Evolutionary conservation across 148 eudicot genomes (phyloP).

Genomic region (Chenopodium suecicum): DNA sequence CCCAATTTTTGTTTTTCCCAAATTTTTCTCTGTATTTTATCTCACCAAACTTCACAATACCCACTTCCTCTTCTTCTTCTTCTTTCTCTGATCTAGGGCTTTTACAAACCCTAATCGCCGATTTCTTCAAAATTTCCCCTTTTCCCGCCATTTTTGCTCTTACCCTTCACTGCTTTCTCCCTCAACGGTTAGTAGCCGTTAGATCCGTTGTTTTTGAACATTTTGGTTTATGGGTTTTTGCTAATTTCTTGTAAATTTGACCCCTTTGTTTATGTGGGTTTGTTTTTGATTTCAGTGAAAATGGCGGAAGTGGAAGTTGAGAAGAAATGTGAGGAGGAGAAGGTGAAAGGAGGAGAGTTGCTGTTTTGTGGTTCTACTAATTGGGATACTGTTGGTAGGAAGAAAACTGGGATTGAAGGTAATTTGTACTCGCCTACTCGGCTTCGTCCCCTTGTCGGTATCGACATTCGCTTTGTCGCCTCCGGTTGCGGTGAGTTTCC

Average conservation of each 20-base stretch:
- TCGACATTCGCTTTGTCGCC: conserved; percentile 74
- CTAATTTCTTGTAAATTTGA: conserved; percentile 8
- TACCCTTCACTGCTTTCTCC: conserved; percentile 8
- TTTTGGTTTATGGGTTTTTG: neutral
- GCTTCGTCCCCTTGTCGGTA: conserved; percentile 84
- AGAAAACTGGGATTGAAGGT: conserved; percentile 47
- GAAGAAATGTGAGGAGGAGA: conserved; percentile 45
- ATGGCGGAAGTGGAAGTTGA: conserved; percentile 53
- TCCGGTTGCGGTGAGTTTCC: conserved; percentile 68
- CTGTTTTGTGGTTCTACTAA: conserved; percentile 78
- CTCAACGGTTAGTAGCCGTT: conserved; percentile 50
- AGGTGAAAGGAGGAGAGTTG: conserved; percentile 76
- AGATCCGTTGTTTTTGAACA: conserved; percentile 22
- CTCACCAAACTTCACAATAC: neutral
- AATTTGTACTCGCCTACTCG: conserved; percentile 75
- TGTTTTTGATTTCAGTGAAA: conserved; percentile 19
- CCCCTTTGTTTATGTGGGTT: neutral
- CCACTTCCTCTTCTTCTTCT: neutral
- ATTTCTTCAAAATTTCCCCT: conserved; percentile 13
- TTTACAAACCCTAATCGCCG: conserved; percentile 35
- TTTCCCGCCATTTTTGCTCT: conserved; percentile 41
- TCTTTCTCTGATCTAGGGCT: conserved; percentile 43
- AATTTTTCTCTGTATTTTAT: conserved; percentile 15
- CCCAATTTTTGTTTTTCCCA: neutral
- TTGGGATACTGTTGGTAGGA: conserved; percentile 83